Conservation (phyloP, 2,329 filamentous ascomycete species). For the Ophiognomonia clavigignenti-juglandacearum region DNA sequence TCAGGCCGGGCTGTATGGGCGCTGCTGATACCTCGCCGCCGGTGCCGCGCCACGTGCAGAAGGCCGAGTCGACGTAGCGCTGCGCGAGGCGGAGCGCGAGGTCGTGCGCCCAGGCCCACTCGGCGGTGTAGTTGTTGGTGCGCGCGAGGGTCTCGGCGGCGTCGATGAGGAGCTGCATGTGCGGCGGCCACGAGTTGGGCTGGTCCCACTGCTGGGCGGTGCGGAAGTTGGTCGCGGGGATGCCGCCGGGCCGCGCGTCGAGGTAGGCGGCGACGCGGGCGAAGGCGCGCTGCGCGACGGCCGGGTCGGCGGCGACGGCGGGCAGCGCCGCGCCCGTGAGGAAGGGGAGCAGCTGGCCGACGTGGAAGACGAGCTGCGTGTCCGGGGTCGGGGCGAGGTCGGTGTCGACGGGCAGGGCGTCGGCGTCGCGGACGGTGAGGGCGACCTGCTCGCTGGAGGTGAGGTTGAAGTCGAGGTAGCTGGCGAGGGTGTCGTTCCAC, state of each 20-base stretch:
- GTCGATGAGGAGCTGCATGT: constrained; percentile 61
- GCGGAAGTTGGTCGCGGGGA: constrained; percentile 56
- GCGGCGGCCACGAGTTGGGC: constrained; percentile 65
- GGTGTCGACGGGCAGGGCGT: constrained; percentile 36
- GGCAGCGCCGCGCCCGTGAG: constrained; percentile 61
- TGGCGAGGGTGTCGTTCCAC: constrained; percentile 59
- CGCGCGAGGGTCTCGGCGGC: constrained; percentile 57
- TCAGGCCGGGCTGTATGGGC: constrained; percentile 38
- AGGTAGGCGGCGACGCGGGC: constrained; percentile 49
- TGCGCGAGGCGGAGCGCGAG: constrained; percentile 57
- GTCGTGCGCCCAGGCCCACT: constrained; percentile 48
- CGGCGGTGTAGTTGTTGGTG: constrained; percentile 48
- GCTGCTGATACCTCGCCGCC: constrained; percentile 54
- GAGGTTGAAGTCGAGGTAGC: constrained; percentile 67
- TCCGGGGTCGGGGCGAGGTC: constrained; percentile 42
- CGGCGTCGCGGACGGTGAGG: constrained; percentile 45
- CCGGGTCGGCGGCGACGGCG: constrained; percentile 52
- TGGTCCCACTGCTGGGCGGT: constrained; percentile 67
- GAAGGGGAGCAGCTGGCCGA: constrained; percentile 63
- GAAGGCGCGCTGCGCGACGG: constrained; percentile 51
- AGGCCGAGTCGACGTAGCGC: constrained; percentile 62
- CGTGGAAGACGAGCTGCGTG: constrained; percentile 52
- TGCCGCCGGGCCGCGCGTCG: constrained; percentile 47
- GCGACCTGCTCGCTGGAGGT: constrained; percentile 52
- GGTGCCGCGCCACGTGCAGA: constrained; percentile 61